Base-by-base conservation (phyloP, 306 rosid species). In the Mimosa bimucronata region DNA sequence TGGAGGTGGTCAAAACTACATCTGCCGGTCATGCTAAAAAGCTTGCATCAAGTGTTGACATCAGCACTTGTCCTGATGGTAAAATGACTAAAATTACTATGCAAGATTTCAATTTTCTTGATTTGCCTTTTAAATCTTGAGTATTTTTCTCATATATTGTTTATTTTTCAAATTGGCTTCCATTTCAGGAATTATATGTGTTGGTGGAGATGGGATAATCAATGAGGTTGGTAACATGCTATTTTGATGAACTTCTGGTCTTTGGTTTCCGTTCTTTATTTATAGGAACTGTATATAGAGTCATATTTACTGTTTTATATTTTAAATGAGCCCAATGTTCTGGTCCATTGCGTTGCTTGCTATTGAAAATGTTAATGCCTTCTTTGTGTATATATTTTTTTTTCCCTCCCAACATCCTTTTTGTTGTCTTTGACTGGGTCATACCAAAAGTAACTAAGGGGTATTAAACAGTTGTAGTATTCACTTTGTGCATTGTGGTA, bases 191-290 rank as follows among this genome's bases (percentile, higher is more conserved):
- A 95, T 95, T 61, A 93, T 95, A 78, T 95, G 99, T 80, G 97
- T 95, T 34, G 99, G 99, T 71, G 99, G 99, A 71, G 99, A 95
- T 88, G 99, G 99, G 77, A 91, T 95, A 80, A 95, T 95, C 80
- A 95, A 95, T 82, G 99, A 95, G 99, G 99, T 95, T 77, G 82
- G 92, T 78, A 23, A n/a, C 73, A 62, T 71, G 61, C 66, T 77
- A 38, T 73, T 73, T 76, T 71, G 66, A 53, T 62, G 61, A 73
- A 52, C 28, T 14, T 34, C 23, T 40, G 23, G 12, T 45, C n/a
- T 19, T 45, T 83, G 52, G 58, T 84, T 71, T 34, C 46, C 77
- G 16, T 81, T 28, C 34, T 74, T 73, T 71, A 72, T 78, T 45
- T 68, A 6, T 19, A 73, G 74, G 71, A 73, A 71, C 31, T 73